These are phyloP conservation scores for Trametes villosa DNA, from an alignment of 768 basidiomycete genomes.

Conservation along the genomic window DNA sequence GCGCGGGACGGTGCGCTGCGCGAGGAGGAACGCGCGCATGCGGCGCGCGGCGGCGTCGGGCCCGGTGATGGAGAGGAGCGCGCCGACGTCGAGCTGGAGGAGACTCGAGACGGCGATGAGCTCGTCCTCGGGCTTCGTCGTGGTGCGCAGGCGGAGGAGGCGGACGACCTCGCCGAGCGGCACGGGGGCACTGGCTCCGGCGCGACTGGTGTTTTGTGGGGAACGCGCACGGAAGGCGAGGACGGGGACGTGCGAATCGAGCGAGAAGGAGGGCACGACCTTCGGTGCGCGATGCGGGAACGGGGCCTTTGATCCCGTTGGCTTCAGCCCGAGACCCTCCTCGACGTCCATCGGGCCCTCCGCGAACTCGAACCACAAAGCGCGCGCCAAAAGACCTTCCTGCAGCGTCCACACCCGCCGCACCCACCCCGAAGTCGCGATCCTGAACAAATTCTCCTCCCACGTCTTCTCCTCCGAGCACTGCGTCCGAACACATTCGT, in stretches of 20 bases:
- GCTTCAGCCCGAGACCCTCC: background rate
- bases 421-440: conserved; percentile 16
- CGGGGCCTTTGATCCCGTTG: background rate
- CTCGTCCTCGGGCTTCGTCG: conserved; percentile 10
- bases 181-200: background rate
- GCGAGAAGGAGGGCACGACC: background rate
- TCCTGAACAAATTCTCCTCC: conserved; percentile 7
- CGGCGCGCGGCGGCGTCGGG: background rate
- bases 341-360: conserved; percentile 1
- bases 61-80: background rate
- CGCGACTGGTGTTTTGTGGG: no score
- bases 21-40: conserved; percentile 6
- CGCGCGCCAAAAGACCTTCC: conserved; percentile 12
- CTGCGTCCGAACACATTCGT: conserved; percentile 7
- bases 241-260: background rate
- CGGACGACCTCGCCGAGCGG: background rate
- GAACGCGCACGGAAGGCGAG: background rate
- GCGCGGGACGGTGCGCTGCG: background rate
- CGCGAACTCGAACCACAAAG: conserved; percentile 11
- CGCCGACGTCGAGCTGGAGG: background rate
- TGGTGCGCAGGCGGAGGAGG: conserved; percentile 1
- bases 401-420: conserved; percentile 20
- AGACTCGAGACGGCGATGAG: conserved; percentile 5
- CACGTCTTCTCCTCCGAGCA: background rate
- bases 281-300: background rate